Conservation (phyloP, 2,329 filamentous ascomycete genomes). For the Penicillium brevicompactum region DNA sequence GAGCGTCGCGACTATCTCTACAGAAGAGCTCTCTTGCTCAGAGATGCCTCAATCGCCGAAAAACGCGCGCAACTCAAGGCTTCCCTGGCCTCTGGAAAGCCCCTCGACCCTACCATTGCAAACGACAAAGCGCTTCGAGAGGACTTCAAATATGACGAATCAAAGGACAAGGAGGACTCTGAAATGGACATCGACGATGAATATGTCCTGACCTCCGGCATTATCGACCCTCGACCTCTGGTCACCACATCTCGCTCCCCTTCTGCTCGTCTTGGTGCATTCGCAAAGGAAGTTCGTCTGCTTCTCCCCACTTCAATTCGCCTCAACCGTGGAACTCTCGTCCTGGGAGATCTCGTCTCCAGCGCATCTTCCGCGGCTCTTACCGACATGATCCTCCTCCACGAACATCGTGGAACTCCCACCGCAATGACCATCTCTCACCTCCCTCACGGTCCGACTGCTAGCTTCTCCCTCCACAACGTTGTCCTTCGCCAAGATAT, state of each 20-base stretch:
- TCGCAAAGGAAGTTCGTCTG: conserved; percentile 87
- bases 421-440: conserved; percentile 87
- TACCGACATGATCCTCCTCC: conserved; percentile 81
- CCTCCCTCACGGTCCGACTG: conserved; percentile 84
- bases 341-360: conserved; percentile 80
- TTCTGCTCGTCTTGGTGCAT: conserved; percentile 79
- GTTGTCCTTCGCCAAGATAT: conserved; percentile 92
- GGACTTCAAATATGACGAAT: conserved; percentile 94
- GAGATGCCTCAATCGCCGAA: conserved; percentile 89
- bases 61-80: conserved; percentile 85
- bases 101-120: conserved; percentile 77
- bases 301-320: conserved; percentile 83
- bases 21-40: conserved; percentile 79
- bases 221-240: conserved; percentile 84
- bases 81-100: conserved; percentile 85
- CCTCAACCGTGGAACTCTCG: conserved; percentile 86
- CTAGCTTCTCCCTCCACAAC: conserved; percentile 87
- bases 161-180: conserved; percentile 68
- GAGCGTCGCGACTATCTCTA: conserved; percentile 88
- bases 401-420: conserved; percentile 90
- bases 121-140: conserved; percentile 82
- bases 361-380: conserved; percentile 80
- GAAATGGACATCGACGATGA: conserved; percentile 87
- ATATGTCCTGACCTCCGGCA: conserved; percentile 85
- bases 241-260: conserved; percentile 91